Evolutionary conservation across 371 early-diverging fungal species (phyloP), one percentile per base, ranked within the genome.

Genomic region (Saksenaea oblongispora): DNA sequence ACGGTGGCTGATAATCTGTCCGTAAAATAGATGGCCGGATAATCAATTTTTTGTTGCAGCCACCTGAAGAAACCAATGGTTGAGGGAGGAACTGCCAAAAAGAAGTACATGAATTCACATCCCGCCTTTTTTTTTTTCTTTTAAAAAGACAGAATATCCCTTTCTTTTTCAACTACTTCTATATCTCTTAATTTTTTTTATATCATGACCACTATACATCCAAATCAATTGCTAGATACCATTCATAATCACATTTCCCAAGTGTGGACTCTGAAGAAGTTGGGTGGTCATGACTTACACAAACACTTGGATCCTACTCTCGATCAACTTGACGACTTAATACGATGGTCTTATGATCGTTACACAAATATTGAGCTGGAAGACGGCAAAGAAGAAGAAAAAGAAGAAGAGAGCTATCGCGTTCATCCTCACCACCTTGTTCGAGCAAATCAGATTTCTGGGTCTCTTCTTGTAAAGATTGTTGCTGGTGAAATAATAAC

Each of bases 281-380:
- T 31, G 34, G 61, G 54, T 15, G n/a, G 22, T 28, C 24, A 15
- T 18, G 53, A 14, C 11, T 15, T 57, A 18, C 22, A 37, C 11
- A 24, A n/a, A 14, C 56, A 61, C 26, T 17, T 71, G 24, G 71
- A 72, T 59, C 3, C 14, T 8, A 54, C 69, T 4, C 56, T 76
- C 24, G 61, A 65, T 54, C 22, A 58, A 17, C 34, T 76, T 18
- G 79, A 79, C 13, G 34, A 61, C 17, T 56, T 79, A 8, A 70
- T 79, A n/a, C 58, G 62, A 37, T 61, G 69, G 35, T 74, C 76
- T 28, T 74, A 74, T 36, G 74, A 79, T 59, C 64, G 70, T 5
- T 79, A 68, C 47, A 70, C 65, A 61, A 66, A 62, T 56, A 44
- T 67, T 65, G 65, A 73, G 56, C 22, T 59, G 2, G 62, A 69